A percentile compares a stretch with the other conserved stretches of the same genome.
phyloP scores from a whole-genome alignment of 73 alveolate species.

The Paramecium octaurelia region DNA sequence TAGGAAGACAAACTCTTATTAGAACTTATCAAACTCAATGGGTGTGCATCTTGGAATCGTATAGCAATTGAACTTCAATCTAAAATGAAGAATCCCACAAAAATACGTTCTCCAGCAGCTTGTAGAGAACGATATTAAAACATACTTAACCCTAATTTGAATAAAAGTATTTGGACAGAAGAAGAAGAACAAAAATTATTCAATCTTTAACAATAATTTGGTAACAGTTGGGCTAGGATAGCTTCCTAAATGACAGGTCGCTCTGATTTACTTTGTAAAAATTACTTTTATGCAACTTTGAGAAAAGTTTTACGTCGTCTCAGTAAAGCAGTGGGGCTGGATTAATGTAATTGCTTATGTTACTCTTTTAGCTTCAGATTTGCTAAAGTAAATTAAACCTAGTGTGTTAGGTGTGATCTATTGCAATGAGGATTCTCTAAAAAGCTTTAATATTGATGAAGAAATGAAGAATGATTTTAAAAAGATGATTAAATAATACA shows the following conservation, averaged over 20 bases:
- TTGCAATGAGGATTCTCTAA: not conserved
- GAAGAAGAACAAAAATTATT: slow-evolving; percentile 77
- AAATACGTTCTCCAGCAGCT: slow-evolving; percentile 26
- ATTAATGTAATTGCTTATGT: not conserved
- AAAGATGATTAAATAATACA: not conserved
- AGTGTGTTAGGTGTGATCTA: not conserved
- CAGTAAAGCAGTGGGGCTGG: slow-evolving; percentile 33
- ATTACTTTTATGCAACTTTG: slow-evolving; percentile 78
- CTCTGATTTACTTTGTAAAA: slow-evolving; percentile 75
- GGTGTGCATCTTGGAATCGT: slow-evolving; percentile 32
- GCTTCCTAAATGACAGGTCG: slow-evolving; percentile 74
- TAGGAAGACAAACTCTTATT: slow-evolving; percentile 37
- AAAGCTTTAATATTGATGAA: not conserved
- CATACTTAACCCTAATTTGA: slow-evolving; percentile 71
- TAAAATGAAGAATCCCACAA: not conserved
- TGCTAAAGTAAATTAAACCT: slow-evolving; percentile 12
- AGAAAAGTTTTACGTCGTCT: slow-evolving; percentile 59
- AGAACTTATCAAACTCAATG: not conserved
- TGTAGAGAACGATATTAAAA: slow-evolving; percentile 82
- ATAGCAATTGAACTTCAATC: not conserved
- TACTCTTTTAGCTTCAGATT: not conserved
- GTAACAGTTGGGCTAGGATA: slow-evolving; percentile 80
- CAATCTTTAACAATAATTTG: slow-evolving; percentile 67
- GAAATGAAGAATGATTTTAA: not conserved
- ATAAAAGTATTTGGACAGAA: slow-evolving; percentile 73